Evolutionary conservation across 2,329 filamentous ascomycete species (phyloP).

Genomic region (Cladophialophora exuberans): DNA sequence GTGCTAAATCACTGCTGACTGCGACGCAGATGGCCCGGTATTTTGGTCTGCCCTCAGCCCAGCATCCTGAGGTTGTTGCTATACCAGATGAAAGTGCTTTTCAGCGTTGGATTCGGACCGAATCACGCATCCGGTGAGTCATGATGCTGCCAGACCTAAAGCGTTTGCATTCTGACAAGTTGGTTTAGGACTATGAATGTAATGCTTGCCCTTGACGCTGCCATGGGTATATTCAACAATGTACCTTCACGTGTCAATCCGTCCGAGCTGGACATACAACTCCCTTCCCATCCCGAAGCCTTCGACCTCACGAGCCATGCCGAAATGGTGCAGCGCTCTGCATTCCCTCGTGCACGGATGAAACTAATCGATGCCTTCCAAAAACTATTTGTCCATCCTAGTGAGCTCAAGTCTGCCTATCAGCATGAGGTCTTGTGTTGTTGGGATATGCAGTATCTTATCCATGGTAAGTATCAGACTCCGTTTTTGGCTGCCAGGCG

Average conservation of each 20-base stretch:
- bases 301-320: conserved; percentile 39
- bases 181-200: conserved; percentile 43
- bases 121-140: conserved; percentile 48
- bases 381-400: conserved; percentile 39
- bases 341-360: conserved; percentile 37
- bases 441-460: conserved; percentile 47
- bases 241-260: conserved; percentile 46
- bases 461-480: conserved; percentile 41
- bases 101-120: conserved; percentile 47
- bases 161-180: not conserved
- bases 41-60: conserved; percentile 42
- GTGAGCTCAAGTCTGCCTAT: conserved; percentile 18
- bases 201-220: conserved; percentile 47
- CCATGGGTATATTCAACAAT: conserved; percentile 51
- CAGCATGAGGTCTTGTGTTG: conserved; percentile 36
- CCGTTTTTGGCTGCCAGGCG: not conserved
- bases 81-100: conserved; percentile 37
- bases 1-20: not conserved
- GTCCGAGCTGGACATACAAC: conserved; percentile 47
- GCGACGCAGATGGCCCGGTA: conserved; percentile 42
- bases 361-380: conserved; percentile 45
- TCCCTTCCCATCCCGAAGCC: conserved; percentile 47
- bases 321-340: conserved; percentile 42
- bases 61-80: conserved; percentile 42
- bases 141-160: not conserved